Evolutionary conservation across 2,329 filamentous ascomycete species (phyloP).

Genomic region (Didymella lethalis): DNA sequence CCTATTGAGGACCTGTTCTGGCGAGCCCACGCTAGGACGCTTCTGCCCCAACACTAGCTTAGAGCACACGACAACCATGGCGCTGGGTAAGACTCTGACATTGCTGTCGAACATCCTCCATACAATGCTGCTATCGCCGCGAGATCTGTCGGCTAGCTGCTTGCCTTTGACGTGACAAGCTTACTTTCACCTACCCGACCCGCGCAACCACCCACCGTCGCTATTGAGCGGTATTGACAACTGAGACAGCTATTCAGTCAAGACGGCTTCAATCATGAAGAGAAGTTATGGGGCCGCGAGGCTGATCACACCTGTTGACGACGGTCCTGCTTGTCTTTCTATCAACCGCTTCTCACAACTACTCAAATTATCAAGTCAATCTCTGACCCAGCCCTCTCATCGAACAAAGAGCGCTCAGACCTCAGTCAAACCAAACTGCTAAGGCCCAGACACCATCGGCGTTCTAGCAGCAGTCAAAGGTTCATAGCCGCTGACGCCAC

Average conservation of each 20-base stretch:
- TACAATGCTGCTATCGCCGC: conserved; percentile 6
- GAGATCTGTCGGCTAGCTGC: conserved; percentile 7
- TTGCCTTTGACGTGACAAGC: conserved; percentile 5
- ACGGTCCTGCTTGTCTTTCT: background rate
- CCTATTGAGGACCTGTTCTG: conserved; percentile 16
- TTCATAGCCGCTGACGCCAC: background rate
- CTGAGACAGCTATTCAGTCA: conserved; percentile 29
- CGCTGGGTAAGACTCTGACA: conserved; percentile 4
- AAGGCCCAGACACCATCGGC: background rate
- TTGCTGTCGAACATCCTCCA: conserved; percentile 13
- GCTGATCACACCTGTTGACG: background rate
- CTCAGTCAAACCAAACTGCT: background rate
- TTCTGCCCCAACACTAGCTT: conserved; percentile 2
- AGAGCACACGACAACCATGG: conserved; percentile 7
- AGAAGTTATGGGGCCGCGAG: background rate
- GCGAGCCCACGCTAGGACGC: conserved; percentile 2
- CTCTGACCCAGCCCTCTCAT: background rate
- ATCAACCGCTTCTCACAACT: background rate
- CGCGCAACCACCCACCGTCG: conserved; percentile 19
- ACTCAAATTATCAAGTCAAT: background rate
- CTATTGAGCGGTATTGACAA: conserved; percentile 39
- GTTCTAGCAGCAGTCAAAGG: background rate
- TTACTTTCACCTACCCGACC: conserved; percentile 27
- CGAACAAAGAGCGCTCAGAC: background rate
- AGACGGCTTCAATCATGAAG: background rate